Evolutionary conservation across 805 yeast genomes (phyloP), one percentile per base, ranked within the genome.

Genomic region (Candida railenensis): DNA sequence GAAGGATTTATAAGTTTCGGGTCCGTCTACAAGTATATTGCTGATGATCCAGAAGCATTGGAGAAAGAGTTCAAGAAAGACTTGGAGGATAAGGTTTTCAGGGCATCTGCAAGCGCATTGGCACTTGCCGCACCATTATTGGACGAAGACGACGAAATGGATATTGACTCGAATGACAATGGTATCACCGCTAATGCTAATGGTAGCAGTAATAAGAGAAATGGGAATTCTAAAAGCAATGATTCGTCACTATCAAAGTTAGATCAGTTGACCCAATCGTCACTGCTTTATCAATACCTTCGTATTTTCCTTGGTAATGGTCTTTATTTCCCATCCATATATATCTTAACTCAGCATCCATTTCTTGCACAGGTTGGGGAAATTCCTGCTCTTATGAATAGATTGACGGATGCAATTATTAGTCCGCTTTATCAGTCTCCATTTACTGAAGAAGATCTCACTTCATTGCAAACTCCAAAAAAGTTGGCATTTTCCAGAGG

Each of bases 81-180:
- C 8, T 54, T 74, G 47, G 82, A 82, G 14, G 80, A 80, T 11
- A 77, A 81, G 48, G 79, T 87, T 0, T 71, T 74, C 54, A 71
- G 73, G 50, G 85, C 91, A 0, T 76, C 80, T 20, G 85, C 88
- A 0, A 87, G 85, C 50, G 96, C 96, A 0, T 67, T 91, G 42
- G 94, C 97, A 0, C 61, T 90, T 54, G 96, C 97, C 4, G 94
- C 94, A 8, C 96, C 96, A 0, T 69, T 91, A 34, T 72, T 76
- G 3, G 82, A 80, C 34, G 92, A 85, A 32, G 87, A 80, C 16
- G 86, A 80, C 20, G 81, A 74, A 5, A 25, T 25, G 30, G 30
- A 25, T 7, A 11, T 25, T 25, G 30, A 25, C 30, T 25, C 30
- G 5, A 25, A 66, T n/a, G 65, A 56, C n/a, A 30, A 32, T 1